Percentiles rank a stretch among this genome's conserved stretches.
Evolutionary conservation across 345 rosid genomes (phyloP).

Genomic region (Hibiscus tridactylites): DNA sequence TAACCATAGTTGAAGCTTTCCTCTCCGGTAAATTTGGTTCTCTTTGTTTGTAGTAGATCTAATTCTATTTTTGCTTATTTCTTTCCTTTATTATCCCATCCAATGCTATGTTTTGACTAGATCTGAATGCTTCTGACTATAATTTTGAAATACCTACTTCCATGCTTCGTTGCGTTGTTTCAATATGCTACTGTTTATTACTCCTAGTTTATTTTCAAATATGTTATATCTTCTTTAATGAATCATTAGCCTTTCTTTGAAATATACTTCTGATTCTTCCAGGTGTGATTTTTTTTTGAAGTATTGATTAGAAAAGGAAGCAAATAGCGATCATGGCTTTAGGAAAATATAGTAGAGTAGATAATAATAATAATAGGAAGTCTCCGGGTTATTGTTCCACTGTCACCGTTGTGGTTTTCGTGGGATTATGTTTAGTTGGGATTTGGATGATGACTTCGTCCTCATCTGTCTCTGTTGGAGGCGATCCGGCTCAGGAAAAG

Average conservation of each 20-base stretch:
- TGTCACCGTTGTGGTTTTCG: constrained; percentile 68
- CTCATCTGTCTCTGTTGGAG: constrained; percentile 54
- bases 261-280: neutral
- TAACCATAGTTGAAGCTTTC: neutral
- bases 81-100: neutral
- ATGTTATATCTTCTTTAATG: neutral
- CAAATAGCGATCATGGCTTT: constrained; percentile 42
- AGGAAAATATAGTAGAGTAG: constrained; percentile 68
- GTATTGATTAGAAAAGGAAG: neutral
- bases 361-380: constrained; percentile 25
- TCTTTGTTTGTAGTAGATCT: neutral
- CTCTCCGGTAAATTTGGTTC: neutral
- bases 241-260: neutral
- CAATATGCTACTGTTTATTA: neutral
- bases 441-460: constrained; percentile 96
- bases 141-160: neutral
- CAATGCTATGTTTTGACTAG: neutral
- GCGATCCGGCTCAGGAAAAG: constrained; percentile 45
- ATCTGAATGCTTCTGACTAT: neutral
- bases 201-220: neutral
- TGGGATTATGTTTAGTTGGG: constrained; percentile 88
- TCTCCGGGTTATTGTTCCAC: constrained; percentile 73
- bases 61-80: neutral
- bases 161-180: neutral
- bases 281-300: constrained; percentile 3